phyloP scores from a whole-genome alignment of 2,329 filamentous ascomycete genomes.

The Aspergillus sp. region DNA sequence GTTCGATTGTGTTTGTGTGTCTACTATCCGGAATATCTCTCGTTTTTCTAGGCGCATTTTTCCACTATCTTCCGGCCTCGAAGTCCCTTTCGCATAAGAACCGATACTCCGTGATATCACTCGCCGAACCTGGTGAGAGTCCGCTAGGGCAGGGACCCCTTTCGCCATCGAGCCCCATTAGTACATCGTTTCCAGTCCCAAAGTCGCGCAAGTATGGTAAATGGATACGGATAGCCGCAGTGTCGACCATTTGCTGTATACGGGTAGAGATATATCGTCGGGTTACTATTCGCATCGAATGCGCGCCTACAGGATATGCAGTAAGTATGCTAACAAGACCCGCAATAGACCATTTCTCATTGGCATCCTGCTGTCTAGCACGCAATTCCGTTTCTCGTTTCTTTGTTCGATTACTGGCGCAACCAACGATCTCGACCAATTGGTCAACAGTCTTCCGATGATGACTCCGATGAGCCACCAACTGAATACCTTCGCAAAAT shows the following conservation, averaged over 20 bases:
- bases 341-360: conserved; percentile 9
- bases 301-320: conserved; percentile 28
- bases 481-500: conserved; percentile 12
- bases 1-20: conserved; percentile 37
- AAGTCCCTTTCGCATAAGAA: conserved; percentile 18
- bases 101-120: conserved; percentile 18
- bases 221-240: conserved; percentile 17
- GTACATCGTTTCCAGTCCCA: not conserved
- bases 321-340: conserved; percentile 18
- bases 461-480: conserved; percentile 9
- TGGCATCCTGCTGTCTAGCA: conserved; percentile 18
- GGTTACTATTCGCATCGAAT: conserved; percentile 38
- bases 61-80: conserved; percentile 17
- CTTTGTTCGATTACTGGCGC: conserved; percentile 36
- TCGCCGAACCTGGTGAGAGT: conserved; percentile 22
- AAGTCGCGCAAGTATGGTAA: conserved; percentile 10
- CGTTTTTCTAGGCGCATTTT: conserved; percentile 30
- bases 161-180: conserved; percentile 3
- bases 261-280: conserved; percentile 37
- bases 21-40: conserved; percentile 34
- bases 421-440: conserved; percentile 19
- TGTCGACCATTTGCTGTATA: conserved; percentile 20
- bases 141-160: conserved; percentile 9
- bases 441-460: conserved; percentile 10
- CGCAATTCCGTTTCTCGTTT: conserved; percentile 35